Evolutionary conservation across 176 grass and related monocot species (phyloP), one percentile per base, ranked within the genome.

Genomic region (Lolium multiflorum): DNA sequence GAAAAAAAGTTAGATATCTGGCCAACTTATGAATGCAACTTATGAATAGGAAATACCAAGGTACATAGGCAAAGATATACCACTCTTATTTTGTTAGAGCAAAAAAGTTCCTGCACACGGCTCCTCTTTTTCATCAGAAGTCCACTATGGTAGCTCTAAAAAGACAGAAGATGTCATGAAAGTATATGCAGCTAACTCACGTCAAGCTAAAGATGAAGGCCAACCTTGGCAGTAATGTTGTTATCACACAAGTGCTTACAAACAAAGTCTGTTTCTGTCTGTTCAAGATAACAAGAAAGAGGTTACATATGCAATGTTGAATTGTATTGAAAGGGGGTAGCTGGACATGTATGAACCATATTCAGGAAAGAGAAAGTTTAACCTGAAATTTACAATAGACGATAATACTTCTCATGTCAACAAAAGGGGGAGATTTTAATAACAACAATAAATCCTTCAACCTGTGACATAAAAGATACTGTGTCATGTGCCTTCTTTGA

Each of bases 371-470:
- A 77, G 77, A 94, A 87, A 79, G 37, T 26, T 78, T 91, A 77
- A 95, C 97, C 92, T 98, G 97, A 91, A 96, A 98, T 80, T 98
- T 98, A 82, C 97, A 98, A 66, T 98, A 98, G 63, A 96, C 79
- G 81, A 98, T 98, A 84, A 98, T 92, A 88, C 94, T 96, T 77
- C 57, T 92, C 88, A 98, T 95, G 56, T 88, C 67, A 89, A 85
- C 87, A 91, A 94, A 92, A 87, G 89, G 90, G 70, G 90, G 84
- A 77, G 92, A 81, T 80, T 96, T 99, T 73, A 99, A 71, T 82
- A 99, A 82, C 73, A 93, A 31, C 78, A 99, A 73, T 78, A 96
- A 92, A 90, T 99, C 94, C 77, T 96, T 96, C 67, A 90, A 80
- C 89, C 97, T 99, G 84, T 72, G 59, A 68, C 38, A 39, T 49